Conservation (phyloP, 257 asterid species). For the Primulina huaijiensis region DNA sequence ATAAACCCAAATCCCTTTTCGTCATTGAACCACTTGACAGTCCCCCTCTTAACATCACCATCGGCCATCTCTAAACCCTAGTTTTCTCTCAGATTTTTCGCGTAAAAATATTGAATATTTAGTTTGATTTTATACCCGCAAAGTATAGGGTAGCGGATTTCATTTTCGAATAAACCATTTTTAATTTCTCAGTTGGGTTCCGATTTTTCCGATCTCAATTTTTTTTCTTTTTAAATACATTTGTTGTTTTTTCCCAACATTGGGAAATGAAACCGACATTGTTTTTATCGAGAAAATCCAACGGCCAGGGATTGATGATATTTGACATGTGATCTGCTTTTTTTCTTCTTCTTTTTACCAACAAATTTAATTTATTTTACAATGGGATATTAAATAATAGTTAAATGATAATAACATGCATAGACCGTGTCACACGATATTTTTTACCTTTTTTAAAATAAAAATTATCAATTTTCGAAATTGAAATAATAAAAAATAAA, state of each 20-base stretch:
- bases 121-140: neutral
- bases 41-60: constrained; percentile 40
- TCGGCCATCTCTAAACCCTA: constrained; percentile 35
- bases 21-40: constrained; percentile 75
- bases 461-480: no score
- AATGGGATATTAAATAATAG: no score
- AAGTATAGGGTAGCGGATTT: constrained; percentile 34
- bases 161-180: constrained; percentile 19
- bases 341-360: no score
- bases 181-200: constrained; percentile 27
- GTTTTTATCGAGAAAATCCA: constrained; percentile 24
- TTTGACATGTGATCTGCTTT: neutral
- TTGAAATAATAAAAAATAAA: no score
- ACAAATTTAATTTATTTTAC: no score
- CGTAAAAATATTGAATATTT: neutral
- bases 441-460: no score
- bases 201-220: constrained; percentile 11
- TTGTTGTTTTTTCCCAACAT: neutral
- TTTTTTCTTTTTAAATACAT: neutral
- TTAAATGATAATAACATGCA: no score
- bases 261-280: constrained; percentile 33
- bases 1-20: constrained; percentile 76
- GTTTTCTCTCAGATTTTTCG: neutral
- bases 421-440: no score
- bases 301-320: constrained; percentile 17